Conservation (phyloP, 2,329 filamentous ascomycete genomes). For the Xylariomycetidae sp. region DNA sequence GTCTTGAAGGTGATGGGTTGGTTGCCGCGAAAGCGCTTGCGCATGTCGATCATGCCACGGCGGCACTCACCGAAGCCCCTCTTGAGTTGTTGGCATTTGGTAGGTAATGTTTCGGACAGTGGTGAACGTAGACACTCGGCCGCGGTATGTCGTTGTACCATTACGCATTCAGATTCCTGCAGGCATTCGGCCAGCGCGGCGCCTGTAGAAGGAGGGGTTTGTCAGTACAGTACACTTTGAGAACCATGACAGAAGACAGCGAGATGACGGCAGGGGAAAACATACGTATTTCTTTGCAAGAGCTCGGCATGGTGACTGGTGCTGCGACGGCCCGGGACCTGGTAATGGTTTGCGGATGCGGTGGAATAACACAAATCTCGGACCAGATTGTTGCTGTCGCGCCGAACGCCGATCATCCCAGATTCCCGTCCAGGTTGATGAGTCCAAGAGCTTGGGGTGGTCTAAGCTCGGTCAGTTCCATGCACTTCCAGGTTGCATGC, state of each 20-base stretch:
- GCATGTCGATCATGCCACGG: slow-evolving; percentile 95
- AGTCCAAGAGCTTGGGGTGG: no score
- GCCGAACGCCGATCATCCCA: no score
- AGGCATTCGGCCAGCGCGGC: slow-evolving; percentile 90
- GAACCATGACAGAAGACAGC: neutral
- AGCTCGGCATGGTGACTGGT: slow-evolving; percentile 69
- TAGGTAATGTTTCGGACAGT: slow-evolving; percentile 73
- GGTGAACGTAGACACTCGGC: slow-evolving; percentile 83
- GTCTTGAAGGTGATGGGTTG: slow-evolving; percentile 66
- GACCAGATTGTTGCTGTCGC: no score
- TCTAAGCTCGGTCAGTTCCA: no score
- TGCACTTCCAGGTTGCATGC: no score
- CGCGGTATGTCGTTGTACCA: slow-evolving; percentile 81
- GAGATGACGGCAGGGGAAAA: slow-evolving; percentile 12
- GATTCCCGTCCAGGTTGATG: no score
- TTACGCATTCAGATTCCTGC: slow-evolving; percentile 92
- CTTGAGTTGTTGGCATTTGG: slow-evolving; percentile 85
- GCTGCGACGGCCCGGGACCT: neutral
- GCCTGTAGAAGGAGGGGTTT: slow-evolving; percentile 47
- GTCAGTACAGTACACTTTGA: neutral
- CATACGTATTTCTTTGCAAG: slow-evolving; percentile 94
- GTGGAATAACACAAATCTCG: no score
- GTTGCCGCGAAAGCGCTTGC: slow-evolving; percentile 95
- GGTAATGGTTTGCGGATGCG: slow-evolving; percentile 1
- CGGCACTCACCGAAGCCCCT: slow-evolving; percentile 94